Base-by-base conservation (phyloP, 306 rosid genomes). In the Rosa multiflora region DNA sequence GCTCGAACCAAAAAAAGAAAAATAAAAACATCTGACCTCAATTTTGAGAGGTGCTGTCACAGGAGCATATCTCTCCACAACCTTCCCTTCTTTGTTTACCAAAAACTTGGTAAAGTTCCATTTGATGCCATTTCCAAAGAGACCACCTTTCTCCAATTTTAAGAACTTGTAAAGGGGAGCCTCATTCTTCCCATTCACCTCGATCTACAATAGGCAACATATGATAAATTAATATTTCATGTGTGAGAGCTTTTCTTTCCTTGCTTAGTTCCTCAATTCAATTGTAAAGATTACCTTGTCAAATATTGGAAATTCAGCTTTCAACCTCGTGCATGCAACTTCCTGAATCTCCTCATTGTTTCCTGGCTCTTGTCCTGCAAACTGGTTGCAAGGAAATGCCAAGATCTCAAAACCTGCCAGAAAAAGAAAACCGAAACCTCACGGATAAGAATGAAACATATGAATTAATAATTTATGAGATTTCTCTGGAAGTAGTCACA, bases 331-430 rank as follows among this genome's bases (percentile, higher is more conserved):
- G 90, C 97, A 94, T 35, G 66, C 91, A 74, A 80, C 82, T 51
- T 94, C 85, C 84, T 90, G 91, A 84, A 94, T 94, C 83, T 89
- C 88, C 59, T 94, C 96, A 75, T 80, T 91, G 89, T 40, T 79
- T 84, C 97, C 98, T 1, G 98, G 97, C 81, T 94, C 98, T 87
- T 91, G 97, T 77, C 90, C 88, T 62, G 73, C 87, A 88, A 94
- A 91, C 84, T 94, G 98, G 83, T 94, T 94, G 94, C 98, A 94
- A 75, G 98, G 98, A 89, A 94, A 94, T 75, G 98, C 98, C 94
- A 91, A 89, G 80, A 94, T 94, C 87, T 91, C 96, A 67, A 94
- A 76, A 72, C 90, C 98, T 94, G 62, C 52, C 71, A 71, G 29
- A 51, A 68, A 77, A 37, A 35, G 10, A 51, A 66, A 14, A 43